These are phyloP conservation scores for Lagenaria siceraria DNA, from an alignment of 306 rosid species.

Conservation along the genomic window DNA sequence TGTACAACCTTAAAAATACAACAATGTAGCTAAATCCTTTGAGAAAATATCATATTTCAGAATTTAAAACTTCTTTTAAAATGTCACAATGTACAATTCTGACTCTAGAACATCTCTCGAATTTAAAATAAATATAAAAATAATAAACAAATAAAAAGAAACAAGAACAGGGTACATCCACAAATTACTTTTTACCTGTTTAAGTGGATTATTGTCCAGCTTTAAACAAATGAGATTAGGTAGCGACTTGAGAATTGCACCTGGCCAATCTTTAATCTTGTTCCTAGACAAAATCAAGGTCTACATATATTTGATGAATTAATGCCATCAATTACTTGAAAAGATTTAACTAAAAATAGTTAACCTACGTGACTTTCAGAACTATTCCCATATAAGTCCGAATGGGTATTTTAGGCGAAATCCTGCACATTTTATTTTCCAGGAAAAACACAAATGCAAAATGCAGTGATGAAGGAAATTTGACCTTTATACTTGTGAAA, in stretches of 20 bases:
- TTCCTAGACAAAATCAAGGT: constrained; percentile 65
- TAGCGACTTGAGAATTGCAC: constrained; percentile 55
- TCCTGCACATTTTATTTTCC: background rate
- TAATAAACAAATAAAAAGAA: background rate
- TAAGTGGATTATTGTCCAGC: constrained; percentile 68
- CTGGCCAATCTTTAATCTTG: constrained; percentile 80
- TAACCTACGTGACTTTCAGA: background rate
- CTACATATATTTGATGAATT: constrained; percentile 32
- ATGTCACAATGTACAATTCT: background rate
- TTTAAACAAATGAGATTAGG: constrained; percentile 60
- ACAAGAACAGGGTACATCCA: background rate
- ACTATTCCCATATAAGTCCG: background rate
- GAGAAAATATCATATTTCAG: background rate
- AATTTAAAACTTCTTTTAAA: background rate
- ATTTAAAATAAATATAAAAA: background rate
- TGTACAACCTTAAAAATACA: background rate
- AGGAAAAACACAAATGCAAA: background rate
- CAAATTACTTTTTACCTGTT: constrained; percentile 38
- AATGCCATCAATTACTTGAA: background rate
- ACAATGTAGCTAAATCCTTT: background rate
- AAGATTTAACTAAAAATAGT: constrained; percentile 8
- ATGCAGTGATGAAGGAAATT: background rate
- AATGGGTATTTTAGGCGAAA: background rate
- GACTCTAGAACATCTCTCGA: background rate
- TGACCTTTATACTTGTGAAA: background rate